Evolutionary conservation across 352 stramenopile species (phyloP).

Genomic region (Pythium phragmiticola): DNA sequence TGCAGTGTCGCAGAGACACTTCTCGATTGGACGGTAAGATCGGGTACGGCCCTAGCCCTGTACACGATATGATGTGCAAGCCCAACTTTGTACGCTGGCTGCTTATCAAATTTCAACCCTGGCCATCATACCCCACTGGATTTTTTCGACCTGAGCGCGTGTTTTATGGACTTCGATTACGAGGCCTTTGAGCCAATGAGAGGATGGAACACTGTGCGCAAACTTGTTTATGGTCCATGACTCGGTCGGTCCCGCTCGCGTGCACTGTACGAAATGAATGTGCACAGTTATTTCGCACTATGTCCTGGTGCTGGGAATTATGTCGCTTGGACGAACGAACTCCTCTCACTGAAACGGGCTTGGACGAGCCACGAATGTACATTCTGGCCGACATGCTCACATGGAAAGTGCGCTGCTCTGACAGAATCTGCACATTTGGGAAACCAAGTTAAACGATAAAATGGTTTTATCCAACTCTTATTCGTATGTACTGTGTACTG

Average conservation of each 20-base stretch:
- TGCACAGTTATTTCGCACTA: neutral
- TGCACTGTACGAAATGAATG: no score
- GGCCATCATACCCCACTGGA: conserved; percentile 14
- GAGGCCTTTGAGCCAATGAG: neutral
- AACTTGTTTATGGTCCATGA: neutral
- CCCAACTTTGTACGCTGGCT: conserved; percentile 12
- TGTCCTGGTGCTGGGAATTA: conserved; percentile 1
- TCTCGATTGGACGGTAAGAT: conserved; percentile 17
- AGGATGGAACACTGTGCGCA: neutral
- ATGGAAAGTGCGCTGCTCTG: conserved; percentile 24
- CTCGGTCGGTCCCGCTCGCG: neutral
- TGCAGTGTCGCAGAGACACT: conserved; percentile 16
- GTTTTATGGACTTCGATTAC: conserved; percentile 13
- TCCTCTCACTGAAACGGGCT: conserved; percentile 23
- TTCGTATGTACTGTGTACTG: neutral
- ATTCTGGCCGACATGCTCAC: conserved; percentile 12
- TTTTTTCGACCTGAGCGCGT: conserved; percentile 14
- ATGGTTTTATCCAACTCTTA: conserved; percentile 19
- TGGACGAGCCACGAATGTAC: conserved; percentile 13
- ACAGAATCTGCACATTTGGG: conserved; percentile 28
- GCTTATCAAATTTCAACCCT: conserved; percentile 13
- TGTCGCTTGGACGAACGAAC: conserved; percentile 1
- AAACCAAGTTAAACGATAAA: conserved; percentile 21
- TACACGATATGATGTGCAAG: conserved; percentile 18
- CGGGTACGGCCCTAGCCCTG: conserved; percentile 9